A percentile compares a stretch with the other conserved stretches of the same genome.
These are phyloP conservation scores for Sequoia sempervirens DNA, from an alignment of 75 land plant species.

Conservation along the genomic window DNA sequence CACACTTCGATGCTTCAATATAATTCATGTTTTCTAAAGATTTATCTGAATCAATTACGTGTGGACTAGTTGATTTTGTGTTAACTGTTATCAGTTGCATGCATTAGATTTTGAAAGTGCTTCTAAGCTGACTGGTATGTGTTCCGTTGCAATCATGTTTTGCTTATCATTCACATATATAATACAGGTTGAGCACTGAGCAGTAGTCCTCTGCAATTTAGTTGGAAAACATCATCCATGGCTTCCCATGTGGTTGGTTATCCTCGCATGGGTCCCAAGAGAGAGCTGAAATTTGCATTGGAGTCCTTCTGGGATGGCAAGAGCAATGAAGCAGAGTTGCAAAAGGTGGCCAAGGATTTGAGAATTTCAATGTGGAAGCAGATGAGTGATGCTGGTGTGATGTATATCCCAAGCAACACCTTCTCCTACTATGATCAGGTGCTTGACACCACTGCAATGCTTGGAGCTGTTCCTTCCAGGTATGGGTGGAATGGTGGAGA, in stretches of 20 bases:
- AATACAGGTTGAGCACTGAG: not conserved
- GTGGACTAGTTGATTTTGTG: not conserved
- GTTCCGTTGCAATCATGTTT: not conserved
- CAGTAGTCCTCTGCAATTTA: not conserved
- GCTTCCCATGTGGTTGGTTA: conserved; percentile 70
- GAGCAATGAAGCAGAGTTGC: conserved; percentile 50
- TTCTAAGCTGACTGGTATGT: not conserved
- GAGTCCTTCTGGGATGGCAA: conserved; percentile 79
- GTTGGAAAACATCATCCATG: conserved; percentile 20
- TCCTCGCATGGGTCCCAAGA: conserved; percentile 76
- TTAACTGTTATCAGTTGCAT: not conserved
- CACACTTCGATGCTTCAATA: not conserved
- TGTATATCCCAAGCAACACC: conserved; percentile 79
- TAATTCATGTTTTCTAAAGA: not conserved
- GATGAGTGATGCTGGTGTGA: conserved; percentile 60
- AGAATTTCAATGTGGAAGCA: conserved; percentile 71
- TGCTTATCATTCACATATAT: not conserved
- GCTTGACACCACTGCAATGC: conserved; percentile 78
- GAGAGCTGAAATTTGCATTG: conserved; percentile 71
- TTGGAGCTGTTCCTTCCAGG: conserved; percentile 74
- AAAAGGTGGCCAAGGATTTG: conserved; percentile 55
- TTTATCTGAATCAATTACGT: not conserved
- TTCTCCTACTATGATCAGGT: conserved; percentile 84
- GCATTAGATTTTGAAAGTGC: not conserved
- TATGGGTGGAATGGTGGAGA: conserved; percentile 75